Conservation (phyloP, 371 early-diverging fungal genomes). For the Fennellomyces sp. region DNA sequence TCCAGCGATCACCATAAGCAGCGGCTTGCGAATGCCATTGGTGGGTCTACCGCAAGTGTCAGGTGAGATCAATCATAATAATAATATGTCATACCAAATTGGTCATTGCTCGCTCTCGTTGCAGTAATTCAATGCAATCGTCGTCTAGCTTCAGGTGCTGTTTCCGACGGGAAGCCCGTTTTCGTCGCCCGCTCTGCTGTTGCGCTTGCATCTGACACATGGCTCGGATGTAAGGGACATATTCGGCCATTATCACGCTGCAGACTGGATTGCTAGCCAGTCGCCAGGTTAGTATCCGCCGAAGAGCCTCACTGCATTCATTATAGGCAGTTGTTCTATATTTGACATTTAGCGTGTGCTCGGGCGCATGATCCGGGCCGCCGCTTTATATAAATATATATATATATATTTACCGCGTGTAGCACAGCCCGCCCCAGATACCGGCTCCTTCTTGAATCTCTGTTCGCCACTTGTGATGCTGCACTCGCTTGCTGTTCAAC, state of each 20-base stretch:
- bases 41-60: constrained; percentile 3
- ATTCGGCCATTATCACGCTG: constrained; percentile 16
- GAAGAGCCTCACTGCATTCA: constrained; percentile 5
- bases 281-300: constrained; percentile 11
- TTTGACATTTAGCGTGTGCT: constrained; percentile 6
- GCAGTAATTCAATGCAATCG: constrained; percentile 4
- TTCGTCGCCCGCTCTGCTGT: constrained; percentile 2
- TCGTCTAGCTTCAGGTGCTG: constrained; percentile 17
- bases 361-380: constrained; percentile 7
- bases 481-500: background rate
- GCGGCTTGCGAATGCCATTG: constrained; percentile 5
- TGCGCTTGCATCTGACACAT: constrained; percentile 13
- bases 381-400: background rate
- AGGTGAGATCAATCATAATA: background rate
- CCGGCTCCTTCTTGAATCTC: constrained; percentile 4
- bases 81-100: constrained; percentile 4
- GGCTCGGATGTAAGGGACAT: constrained; percentile 25
- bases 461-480: constrained; percentile 4
- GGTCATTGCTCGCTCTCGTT: background rate
- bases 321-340: constrained; percentile 15
- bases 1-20: constrained; percentile 5
- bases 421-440: constrained; percentile 3
- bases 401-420: constrained; percentile 9
- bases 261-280: background rate
- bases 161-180: constrained; percentile 9